Conservation (phyloP, 306 rosid genomes). For the Vicia faba region DNA sequence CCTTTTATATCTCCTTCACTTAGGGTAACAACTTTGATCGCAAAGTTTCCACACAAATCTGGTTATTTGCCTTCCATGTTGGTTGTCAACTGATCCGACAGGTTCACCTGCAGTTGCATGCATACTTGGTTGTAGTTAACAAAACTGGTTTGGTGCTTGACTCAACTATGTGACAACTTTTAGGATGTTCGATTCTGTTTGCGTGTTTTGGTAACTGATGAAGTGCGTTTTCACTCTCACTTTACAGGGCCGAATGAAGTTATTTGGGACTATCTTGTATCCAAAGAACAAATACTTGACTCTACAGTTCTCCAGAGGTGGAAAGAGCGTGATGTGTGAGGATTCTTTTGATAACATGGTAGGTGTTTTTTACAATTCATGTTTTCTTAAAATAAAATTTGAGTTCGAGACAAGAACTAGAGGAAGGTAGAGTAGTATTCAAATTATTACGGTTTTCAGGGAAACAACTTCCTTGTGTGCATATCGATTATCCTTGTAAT, state of each 20-base stretch:
- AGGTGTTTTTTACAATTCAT: conserved; percentile 30
- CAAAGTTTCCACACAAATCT: neutral
- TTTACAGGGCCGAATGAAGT: conserved; percentile 81
- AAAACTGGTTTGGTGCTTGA: neutral
- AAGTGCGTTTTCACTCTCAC: conserved; percentile 23
- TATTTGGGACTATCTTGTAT: conserved; percentile 89
- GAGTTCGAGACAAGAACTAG: conserved; percentile 20
- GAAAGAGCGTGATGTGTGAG: conserved; percentile 80
- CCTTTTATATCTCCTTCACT: neutral
- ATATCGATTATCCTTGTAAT: neutral
- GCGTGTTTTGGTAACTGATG: conserved; percentile 15
- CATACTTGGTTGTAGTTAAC: neutral
- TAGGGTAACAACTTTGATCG: neutral
- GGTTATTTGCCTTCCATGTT: conserved; percentile 7
- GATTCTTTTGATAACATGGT: conserved; percentile 96
- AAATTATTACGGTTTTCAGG: neutral
- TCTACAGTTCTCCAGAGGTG: conserved; percentile 82
- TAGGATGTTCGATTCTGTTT: neutral
- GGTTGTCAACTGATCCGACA: neutral
- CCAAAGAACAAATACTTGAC: conserved; percentile 88
- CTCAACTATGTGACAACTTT: conserved; percentile 10
- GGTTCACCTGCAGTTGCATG: neutral
- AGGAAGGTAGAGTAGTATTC: conserved; percentile 8
- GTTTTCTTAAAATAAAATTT: neutral
- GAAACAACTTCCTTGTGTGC: conserved; percentile 19